Percentiles rank a stretch among this genome's conserved stretches.
Evolutionary conservation across 441 rosid genomes (phyloP).

Genomic region (Euphorbia schlechtendalii): DNA sequence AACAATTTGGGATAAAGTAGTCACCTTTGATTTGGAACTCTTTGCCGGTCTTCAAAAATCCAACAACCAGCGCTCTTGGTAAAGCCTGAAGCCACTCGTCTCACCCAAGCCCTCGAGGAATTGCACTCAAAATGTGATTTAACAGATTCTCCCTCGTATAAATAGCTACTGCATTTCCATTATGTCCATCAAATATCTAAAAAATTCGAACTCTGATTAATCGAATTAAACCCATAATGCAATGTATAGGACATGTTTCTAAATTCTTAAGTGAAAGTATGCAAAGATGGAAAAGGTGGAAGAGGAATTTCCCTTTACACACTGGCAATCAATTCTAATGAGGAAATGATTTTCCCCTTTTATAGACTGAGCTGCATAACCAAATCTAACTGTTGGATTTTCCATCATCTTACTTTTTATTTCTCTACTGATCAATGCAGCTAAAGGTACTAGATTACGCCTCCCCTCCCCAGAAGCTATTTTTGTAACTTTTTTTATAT

Average conservation of each 20-base stretch:
- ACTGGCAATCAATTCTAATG: conserved; percentile 53
- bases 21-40: conserved; percentile 84
- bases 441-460: conserved; percentile 70
- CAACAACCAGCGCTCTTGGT: conserved; percentile 84
- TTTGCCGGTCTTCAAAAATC: conserved; percentile 90
- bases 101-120: conserved; percentile 59
- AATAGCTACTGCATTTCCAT: conserved; percentile 86
- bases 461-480: conserved; percentile 62
- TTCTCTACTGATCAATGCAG: conserved; percentile 64
- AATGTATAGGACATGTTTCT: no score
- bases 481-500: conserved; percentile 10
- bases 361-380: conserved; percentile 68
- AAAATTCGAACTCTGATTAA: conserved; percentile 62
- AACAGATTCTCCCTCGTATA: conserved; percentile 66
- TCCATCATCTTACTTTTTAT: conserved; percentile 65
- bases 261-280: not conserved
- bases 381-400: conserved; percentile 57
- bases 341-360: conserved; percentile 83
- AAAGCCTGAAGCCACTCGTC: conserved; percentile 88
- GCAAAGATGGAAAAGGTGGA: conserved; percentile 71
- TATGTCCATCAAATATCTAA: conserved; percentile 96
- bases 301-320: conserved; percentile 61
- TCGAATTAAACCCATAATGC: no score
- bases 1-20: conserved; percentile 11
- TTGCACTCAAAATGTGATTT: conserved; percentile 57